Conservation (phyloP, 208 protist genomes). For the Herpetomonas samuelpessoai region DNA sequence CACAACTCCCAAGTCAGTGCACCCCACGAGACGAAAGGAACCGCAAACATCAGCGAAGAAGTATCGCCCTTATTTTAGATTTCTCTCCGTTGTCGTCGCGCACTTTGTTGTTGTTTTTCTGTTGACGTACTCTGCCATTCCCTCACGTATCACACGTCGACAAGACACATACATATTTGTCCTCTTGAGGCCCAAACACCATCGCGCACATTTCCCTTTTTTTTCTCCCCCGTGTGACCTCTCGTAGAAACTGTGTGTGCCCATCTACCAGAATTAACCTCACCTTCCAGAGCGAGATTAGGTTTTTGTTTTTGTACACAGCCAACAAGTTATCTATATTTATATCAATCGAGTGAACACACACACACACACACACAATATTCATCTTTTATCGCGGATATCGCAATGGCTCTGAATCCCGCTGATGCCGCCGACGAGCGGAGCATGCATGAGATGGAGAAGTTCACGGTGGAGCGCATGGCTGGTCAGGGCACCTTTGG, state of each 20-base stretch:
- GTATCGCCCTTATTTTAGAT: no score
- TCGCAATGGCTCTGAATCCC: slow-evolving; percentile 52
- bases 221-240: slow-evolving; percentile 9
- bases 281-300: no score
- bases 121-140: no score
- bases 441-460: slow-evolving; percentile 75
- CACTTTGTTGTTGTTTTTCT: no score
- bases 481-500: slow-evolving; percentile 97
- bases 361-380: slow-evolving; percentile 1
- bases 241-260: not conserved
- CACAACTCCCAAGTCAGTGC: no score
- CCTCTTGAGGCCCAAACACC: slow-evolving; percentile 1
- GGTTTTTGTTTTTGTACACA: slow-evolving; percentile 16
- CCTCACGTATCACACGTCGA: no score
- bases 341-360: not conserved
- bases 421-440: slow-evolving; percentile 63
- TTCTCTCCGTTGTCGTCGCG: no score
- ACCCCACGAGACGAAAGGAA: no score
- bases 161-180: no score
- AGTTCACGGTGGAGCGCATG: slow-evolving; percentile 90
- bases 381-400: slow-evolving; percentile 4
- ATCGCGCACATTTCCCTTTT: slow-evolving; percentile 3
- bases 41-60: no score
- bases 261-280: not conserved
- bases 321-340: not conserved